These are phyloP conservation scores for Phytophthora sansomeana DNA, from an alignment of 352 stramenopile genomes.

Conservation along the genomic window DNA sequence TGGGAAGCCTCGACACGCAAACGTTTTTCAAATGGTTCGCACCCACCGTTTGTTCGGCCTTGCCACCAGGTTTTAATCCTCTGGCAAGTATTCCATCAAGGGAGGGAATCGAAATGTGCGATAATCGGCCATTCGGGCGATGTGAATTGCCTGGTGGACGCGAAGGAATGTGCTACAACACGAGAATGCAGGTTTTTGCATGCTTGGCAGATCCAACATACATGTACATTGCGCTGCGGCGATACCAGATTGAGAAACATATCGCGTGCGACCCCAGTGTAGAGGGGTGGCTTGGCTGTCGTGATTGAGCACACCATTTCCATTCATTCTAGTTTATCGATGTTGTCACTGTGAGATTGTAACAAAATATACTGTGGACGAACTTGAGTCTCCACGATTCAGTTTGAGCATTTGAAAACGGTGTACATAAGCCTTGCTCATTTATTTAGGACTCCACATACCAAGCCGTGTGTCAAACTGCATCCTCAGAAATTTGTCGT, in stretches of 20 bases:
- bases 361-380: too few species aligned
- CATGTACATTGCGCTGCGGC: conserved; percentile 1
- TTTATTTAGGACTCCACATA: conserved; percentile 90
- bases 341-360: too few species aligned
- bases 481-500: conserved; percentile 90
- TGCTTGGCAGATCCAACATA: neutral
- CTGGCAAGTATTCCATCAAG: conserved; percentile 5
- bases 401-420: neutral
- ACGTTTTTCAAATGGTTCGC: neutral
- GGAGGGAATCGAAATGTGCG: conserved; percentile 9
- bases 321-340: too few species aligned
- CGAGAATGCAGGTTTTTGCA: conserved; percentile 1
- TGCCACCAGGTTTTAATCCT: neutral
- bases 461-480: conserved; percentile 89
- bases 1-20: neutral
- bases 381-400: neutral
- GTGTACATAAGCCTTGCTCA: neutral
- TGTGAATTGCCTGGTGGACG: neutral
- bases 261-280: conserved; percentile 1
- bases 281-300: neutral
- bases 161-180: conserved; percentile 18
- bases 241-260: neutral
- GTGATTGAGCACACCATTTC: too few species aligned
- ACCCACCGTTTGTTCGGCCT: neutral
- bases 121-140: conserved; percentile 12